A percentile compares a stretch with the other conserved stretches of the same genome.
These are phyloP conservation scores for Phytophthora cactorum DNA, from an alignment of 352 stramenopile species.

Conservation along the genomic window DNA sequence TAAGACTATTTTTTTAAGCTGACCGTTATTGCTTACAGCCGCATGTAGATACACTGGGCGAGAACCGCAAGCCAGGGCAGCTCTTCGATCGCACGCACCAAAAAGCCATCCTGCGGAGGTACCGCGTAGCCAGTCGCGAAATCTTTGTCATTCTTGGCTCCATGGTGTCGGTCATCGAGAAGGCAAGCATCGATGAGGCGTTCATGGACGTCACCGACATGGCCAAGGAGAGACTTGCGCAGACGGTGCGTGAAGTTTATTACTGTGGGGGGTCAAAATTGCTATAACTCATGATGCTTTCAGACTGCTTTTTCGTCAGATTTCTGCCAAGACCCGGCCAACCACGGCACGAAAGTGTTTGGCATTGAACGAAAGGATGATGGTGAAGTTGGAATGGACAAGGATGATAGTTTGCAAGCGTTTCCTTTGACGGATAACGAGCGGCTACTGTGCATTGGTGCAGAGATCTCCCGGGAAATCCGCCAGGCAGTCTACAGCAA, in stretches of 20 bases:
- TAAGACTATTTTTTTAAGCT: constrained; percentile 1
- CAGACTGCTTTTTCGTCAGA: constrained; percentile 60
- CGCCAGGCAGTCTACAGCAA: constrained; percentile 61
- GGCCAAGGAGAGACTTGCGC: constrained; percentile 55
- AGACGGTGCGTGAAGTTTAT: constrained; percentile 36
- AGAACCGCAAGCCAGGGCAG: constrained; percentile 71
- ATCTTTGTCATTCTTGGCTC: constrained; percentile 72
- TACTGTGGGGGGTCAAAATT: not conserved
- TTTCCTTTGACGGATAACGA: constrained; percentile 76
- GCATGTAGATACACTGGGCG: constrained; percentile 82
- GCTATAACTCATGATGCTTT: constrained; percentile 7
- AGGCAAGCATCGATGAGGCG: constrained; percentile 83
- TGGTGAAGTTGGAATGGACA: constrained; percentile 11
- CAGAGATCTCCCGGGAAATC: constrained; percentile 74
- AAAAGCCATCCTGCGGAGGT: constrained; percentile 82
- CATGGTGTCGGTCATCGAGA: constrained; percentile 66
- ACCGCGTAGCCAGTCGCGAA: constrained; percentile 77
- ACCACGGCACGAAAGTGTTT: constrained; percentile 77
- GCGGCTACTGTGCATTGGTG: constrained; percentile 70
- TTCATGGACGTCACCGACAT: constrained; percentile 84
- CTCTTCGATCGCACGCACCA: constrained; percentile 78
- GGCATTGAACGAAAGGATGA: constrained; percentile 50
- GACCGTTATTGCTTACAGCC: constrained; percentile 47
- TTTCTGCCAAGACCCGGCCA: constrained; percentile 62
- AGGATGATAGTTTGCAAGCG: constrained; percentile 24